phyloP scores from a whole-genome alignment of 108 stramenopile species.

The Pelagomonas calceolata region DNA sequence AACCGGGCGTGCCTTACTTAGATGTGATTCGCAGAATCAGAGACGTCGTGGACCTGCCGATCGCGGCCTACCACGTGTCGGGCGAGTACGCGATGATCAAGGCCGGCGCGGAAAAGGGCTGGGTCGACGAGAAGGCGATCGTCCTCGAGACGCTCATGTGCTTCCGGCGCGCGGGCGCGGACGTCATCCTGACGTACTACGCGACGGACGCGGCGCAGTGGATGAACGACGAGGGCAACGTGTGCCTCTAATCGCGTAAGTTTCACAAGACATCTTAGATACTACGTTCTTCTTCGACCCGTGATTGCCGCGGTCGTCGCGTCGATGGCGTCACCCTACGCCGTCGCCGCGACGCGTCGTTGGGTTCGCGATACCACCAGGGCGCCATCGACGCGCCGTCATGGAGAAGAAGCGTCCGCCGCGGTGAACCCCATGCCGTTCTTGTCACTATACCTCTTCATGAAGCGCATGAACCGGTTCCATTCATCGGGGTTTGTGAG shows the following conservation, averaged over 20 bases:
- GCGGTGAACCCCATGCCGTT: conserved; percentile 55
- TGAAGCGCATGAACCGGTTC: conserved; percentile 75
- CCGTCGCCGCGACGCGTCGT: no score
- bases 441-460: conserved; percentile 61
- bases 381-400: no score
- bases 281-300: no score
- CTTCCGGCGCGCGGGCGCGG: conserved; percentile 95
- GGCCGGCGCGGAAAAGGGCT: conserved; percentile 89
- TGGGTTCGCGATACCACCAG: no score
- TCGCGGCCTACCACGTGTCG: conserved; percentile 96
- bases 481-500: conserved; percentile 61
- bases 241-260: no score
- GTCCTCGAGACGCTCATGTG: conserved; percentile 90
- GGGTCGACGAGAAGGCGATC: conserved; percentile 84
- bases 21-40: conserved; percentile 90
- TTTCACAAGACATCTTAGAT: no score
- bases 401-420: no score
- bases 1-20: conserved; percentile 95
- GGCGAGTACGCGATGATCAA: conserved; percentile 99
- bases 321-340: no score
- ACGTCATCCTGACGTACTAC: conserved; percentile 95
- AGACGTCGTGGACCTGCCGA: conserved; percentile 70
- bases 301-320: no score
- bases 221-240: conserved; percentile 71
- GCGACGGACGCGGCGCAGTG: conserved; percentile 92